phyloP scores from a whole-genome alignment of 2,329 filamentous ascomycete genomes.

The Diaporthe citriasiana region DNA sequence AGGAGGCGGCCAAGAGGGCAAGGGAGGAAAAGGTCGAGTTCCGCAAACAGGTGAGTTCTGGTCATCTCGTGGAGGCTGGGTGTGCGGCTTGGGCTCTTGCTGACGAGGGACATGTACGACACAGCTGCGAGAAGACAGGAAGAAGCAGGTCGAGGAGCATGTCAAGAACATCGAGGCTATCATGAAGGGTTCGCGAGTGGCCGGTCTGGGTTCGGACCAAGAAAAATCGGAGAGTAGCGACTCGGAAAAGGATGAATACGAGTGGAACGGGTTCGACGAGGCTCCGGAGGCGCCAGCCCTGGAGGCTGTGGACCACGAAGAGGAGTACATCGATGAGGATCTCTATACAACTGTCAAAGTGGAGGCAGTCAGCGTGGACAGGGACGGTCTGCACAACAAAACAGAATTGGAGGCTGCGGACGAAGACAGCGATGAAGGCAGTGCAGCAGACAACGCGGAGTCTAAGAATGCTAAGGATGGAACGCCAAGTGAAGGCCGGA shows the following conservation, averaged over 20 bases:
- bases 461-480: conserved; percentile 49
- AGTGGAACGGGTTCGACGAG: conserved; percentile 78
- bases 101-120: background rate
- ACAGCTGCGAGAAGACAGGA: conserved; percentile 87
- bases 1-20: conserved; percentile 81
- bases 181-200: conserved; percentile 72
- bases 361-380: conserved; percentile 85
- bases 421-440: conserved; percentile 53
- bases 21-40: conserved; percentile 81
- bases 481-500: conserved; percentile 61
- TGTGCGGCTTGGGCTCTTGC: background rate
- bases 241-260: conserved; percentile 62
- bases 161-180: conserved; percentile 81
- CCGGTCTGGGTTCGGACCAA: conserved; percentile 57
- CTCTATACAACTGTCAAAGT: conserved; percentile 95
- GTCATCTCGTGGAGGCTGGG: background rate
- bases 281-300: conserved; percentile 53
- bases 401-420: conserved; percentile 54
- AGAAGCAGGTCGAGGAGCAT: conserved; percentile 84
- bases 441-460: conserved; percentile 49
- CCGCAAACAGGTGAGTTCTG: conserved; percentile 77
- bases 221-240: conserved; percentile 54
- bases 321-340: conserved; percentile 97
- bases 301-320: conserved; percentile 80
- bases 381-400: conserved; percentile 77